Evolutionary conservation across 345 rosid species (phyloP), one percentile per base, ranked within the genome.

Genomic region (Salix dunnii): DNA sequence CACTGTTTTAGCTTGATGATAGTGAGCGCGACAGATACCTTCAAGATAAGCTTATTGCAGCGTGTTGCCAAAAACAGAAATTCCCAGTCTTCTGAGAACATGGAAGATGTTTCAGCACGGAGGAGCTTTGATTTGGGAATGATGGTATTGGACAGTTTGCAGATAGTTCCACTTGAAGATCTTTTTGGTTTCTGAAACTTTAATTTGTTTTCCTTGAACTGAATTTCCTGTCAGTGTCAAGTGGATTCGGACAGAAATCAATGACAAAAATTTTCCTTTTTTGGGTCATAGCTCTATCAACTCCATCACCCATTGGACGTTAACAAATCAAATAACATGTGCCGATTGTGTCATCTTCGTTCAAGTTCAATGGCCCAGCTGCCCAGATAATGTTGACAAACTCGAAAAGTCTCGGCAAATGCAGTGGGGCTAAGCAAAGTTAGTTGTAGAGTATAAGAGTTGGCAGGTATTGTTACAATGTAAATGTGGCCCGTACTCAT

Each of bases 211-310:
- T 55, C 63, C 66, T 70, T 67, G 64, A 55, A 72, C 76, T 62
- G 55, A 66, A 13, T 38, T 36, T 64, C 46, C 8, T 49, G 68
- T 75, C 20, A 6, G 6, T 82, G 85, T 82, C 82, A 84, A 79
- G 76, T 77, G 80, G 51, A 40, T 71, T 80, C 42, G 33, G 77
- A 35, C 74, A 67, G 53, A 64, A 78, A 53, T 80, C 75, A 74
- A 73, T 70, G 80, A 62, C n/a, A 65, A n/a, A n/a, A n/a, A n/a
- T n/a, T 9, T 23, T 10, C 43, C 3, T 9, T 53, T 53, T 53
- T 35, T 5, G 36, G 36, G 11, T 8, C 13, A 9, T 9, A 9
- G 1, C 3, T n/a, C 4, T n/a, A 8, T 1, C 5, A 9, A 21
- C n/a, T 55, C 62, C 28, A 55, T 21, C 28, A n/a, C 46, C 46